Evolutionary conservation across 2,329 filamentous ascomycete genomes (phyloP).

Genomic region (Claviceps capensis): DNA sequence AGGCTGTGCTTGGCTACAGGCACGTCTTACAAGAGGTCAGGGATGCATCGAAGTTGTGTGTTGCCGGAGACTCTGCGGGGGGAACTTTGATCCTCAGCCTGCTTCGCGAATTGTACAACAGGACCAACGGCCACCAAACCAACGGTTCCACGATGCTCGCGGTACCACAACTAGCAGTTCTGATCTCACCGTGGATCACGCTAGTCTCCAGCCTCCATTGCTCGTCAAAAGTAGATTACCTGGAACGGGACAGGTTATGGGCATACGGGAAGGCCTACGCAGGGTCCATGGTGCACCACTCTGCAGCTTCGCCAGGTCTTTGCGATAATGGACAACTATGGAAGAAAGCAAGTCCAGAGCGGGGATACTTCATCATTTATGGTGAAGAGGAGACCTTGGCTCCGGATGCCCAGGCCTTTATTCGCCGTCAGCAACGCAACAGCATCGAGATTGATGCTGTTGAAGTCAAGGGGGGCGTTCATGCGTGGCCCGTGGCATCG

Average conservation of each 20-base stretch:
- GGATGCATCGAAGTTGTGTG: conserved; percentile 49
- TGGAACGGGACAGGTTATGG: conserved; percentile 52
- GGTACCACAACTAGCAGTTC: conserved; percentile 40
- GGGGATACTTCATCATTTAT: conserved; percentile 57
- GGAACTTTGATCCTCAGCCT: conserved; percentile 61
- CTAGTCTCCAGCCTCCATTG: conserved; percentile 54
- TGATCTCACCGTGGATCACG: conserved; percentile 73
- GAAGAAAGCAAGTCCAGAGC: conserved; percentile 49
- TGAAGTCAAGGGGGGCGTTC: conserved; percentile 54
- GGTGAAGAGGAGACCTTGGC: conserved; percentile 69
- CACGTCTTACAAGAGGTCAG: conserved; percentile 47
- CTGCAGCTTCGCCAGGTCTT: conserved; percentile 48
- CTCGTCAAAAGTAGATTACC: conserved; percentile 61
- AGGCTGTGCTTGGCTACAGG: conserved; percentile 57
- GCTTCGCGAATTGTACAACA: conserved; percentile 48
- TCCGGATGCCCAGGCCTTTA: conserved; percentile 50
- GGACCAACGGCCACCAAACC: neutral
- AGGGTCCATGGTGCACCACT: conserved; percentile 26
- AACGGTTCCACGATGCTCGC: conserved; percentile 11
- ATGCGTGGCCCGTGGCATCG: conserved; percentile 69
- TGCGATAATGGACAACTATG: conserved; percentile 55
- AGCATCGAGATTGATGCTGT: conserved; percentile 41
- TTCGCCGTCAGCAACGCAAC: conserved; percentile 38
- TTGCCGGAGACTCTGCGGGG: conserved; percentile 70
- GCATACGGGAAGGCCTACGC: conserved; percentile 56